phyloP scores from a whole-genome alignment of 257 asterid species.

The Euphrasia confusa region DNA sequence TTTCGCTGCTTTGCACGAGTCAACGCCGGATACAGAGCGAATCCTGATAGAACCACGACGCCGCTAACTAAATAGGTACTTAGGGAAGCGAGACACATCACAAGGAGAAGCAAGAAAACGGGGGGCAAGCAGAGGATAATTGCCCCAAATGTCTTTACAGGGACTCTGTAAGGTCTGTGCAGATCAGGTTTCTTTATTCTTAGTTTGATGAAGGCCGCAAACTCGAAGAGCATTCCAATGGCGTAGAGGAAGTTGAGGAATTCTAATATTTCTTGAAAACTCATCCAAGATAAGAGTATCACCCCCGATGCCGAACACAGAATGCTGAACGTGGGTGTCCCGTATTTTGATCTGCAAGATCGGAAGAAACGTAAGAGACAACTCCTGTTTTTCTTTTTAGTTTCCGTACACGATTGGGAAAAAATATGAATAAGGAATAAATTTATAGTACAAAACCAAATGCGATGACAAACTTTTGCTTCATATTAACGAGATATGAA shows the following conservation, averaged over 20 bases:
- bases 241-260: slow-evolving; percentile 89
- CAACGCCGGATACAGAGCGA: slow-evolving; percentile 46
- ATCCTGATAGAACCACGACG: slow-evolving; percentile 48
- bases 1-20: slow-evolving; percentile 38
- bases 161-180: slow-evolving; percentile 80
- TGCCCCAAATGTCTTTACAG: slow-evolving; percentile 60
- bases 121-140: slow-evolving; percentile 74
- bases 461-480: background rate
- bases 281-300: slow-evolving; percentile 87
- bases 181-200: slow-evolving; percentile 71
- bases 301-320: slow-evolving; percentile 83
- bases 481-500: too few species aligned
- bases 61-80: slow-evolving; percentile 68
- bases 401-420: background rate
- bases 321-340: slow-evolving; percentile 90
- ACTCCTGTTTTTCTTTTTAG: background rate
- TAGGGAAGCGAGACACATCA: slow-evolving; percentile 73
- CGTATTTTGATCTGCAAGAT: slow-evolving; percentile 64
- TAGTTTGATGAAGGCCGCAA: slow-evolving; percentile 76
- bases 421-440: too few species aligned
- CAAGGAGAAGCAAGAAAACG: slow-evolving; percentile 59
- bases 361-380: background rate
- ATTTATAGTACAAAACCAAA: background rate
- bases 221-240: slow-evolving; percentile 79
- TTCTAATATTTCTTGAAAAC: slow-evolving; percentile 85